These are phyloP conservation scores for Chlamydomonas urium DNA, from an alignment of 139 green algal genomes.

Conservation along the genomic window DNA sequence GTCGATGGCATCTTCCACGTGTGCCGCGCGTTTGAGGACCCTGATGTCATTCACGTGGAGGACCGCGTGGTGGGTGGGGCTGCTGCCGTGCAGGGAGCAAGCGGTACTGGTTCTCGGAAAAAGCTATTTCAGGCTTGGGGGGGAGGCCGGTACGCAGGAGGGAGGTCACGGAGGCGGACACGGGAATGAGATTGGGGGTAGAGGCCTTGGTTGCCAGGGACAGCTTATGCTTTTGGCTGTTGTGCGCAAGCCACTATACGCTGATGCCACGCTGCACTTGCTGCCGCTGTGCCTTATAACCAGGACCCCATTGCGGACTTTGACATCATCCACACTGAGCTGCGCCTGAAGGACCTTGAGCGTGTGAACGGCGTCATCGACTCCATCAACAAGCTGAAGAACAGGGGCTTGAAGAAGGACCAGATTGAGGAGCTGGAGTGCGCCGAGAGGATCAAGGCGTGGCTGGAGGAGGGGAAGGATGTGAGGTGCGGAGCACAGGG, in stretches of 20 bases:
- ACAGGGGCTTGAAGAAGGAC: conserved; percentile 70
- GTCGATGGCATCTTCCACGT: conserved; percentile 99
- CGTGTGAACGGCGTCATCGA: conserved; percentile 37
- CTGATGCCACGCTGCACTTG: too few relatives aligned
- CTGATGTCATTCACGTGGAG: conserved; percentile 67
- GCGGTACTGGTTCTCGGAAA: not conserved
- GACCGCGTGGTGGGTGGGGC: conserved; percentile 66
- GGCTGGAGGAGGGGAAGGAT: conserved; percentile 23
- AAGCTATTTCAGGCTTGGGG: too few relatives aligned
- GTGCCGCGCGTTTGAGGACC: conserved; percentile 85
- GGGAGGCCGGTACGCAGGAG: too few relatives aligned
- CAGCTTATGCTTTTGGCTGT: too few relatives aligned
- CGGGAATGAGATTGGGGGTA: too few relatives aligned
- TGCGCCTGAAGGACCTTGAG: conserved; percentile 78
- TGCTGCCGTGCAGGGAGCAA: not conserved
- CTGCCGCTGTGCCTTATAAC: too few relatives aligned
- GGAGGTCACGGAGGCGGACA: too few relatives aligned
- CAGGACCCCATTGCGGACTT: conserved; percentile 92
- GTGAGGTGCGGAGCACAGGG: conserved; percentile 4
- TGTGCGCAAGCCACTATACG: too few relatives aligned
- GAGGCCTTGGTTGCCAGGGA: too few relatives aligned
- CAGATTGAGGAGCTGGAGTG: conserved; percentile 77
- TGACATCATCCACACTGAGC: conserved; percentile 93
- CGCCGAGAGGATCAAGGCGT: conserved; percentile 13
- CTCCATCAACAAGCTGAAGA: conserved; percentile 49